phyloP scores from a whole-genome alignment of 768 basidiomycete genomes.

The Boletus vinaceobasis region DNA sequence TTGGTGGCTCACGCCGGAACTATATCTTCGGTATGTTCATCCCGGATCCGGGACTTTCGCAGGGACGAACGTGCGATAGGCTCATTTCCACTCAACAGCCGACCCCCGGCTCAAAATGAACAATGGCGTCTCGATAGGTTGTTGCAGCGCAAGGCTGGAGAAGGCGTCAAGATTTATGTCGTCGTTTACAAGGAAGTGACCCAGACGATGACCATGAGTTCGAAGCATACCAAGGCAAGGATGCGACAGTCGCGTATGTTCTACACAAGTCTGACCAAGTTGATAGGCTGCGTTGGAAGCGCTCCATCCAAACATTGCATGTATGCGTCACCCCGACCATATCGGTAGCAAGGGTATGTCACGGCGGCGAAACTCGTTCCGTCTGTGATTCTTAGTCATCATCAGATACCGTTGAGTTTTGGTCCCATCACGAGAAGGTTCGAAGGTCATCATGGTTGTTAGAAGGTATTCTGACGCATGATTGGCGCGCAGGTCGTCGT shows the following conservation, averaged over 20 bases:
- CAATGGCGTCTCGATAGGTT: conserved; percentile 89
- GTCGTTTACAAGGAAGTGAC: conserved; percentile 96
- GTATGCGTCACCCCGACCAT: conserved; percentile 89
- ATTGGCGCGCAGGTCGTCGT: conserved; percentile 53
- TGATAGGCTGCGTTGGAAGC: conserved; percentile 67
- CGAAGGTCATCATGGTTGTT: background rate
- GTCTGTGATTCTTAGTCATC: background rate
- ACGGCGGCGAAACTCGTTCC: background rate
- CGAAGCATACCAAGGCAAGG: conserved; percentile 74
- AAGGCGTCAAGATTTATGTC: conserved; percentile 90
- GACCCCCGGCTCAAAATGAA: conserved; percentile 80
- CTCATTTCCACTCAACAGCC: conserved; percentile 29
- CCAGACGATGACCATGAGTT: conserved; percentile 87
- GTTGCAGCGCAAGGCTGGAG: conserved; percentile 81
- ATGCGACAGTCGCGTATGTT: background rate
- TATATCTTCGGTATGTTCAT: conserved; percentile 66
- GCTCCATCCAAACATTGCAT: conserved; percentile 83
- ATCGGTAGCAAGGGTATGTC: conserved; percentile 67
- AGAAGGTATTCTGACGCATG: background rate
- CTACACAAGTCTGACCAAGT: background rate
- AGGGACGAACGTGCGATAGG: background rate
- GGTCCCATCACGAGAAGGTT: conserved; percentile 90
- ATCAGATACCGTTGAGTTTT: conserved; percentile 74
- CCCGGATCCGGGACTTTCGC: no score
- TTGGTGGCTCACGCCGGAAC: conserved; percentile 94